phyloP scores from a whole-genome alignment of 2,329 filamentous ascomycete genomes.

The Didymella arachidicola region DNA sequence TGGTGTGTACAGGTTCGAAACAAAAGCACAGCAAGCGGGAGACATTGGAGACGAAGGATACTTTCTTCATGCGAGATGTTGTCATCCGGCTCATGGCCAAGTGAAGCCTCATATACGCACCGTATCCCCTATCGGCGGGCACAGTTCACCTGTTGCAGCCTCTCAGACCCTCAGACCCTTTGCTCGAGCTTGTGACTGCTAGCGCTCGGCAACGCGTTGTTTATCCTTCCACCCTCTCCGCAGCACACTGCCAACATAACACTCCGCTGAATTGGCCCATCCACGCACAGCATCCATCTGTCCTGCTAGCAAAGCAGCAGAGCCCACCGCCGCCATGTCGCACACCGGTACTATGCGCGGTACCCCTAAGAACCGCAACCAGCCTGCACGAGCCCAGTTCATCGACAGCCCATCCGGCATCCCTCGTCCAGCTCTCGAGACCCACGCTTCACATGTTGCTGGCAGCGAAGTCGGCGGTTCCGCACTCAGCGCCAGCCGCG shows the following conservation, averaged over 20 bases:
- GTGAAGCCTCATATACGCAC: conserved; percentile 8
- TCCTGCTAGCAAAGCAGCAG: conserved; percentile 27
- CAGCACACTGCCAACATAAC: conserved; percentile 11
- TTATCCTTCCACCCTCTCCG: conserved; percentile 8
- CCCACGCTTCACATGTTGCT: conserved; percentile 54
- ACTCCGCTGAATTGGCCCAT: conserved; percentile 8
- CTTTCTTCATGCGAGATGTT: background rate
- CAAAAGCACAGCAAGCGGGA: background rate
- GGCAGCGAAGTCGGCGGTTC: conserved; percentile 68
- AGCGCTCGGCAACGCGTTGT: conserved; percentile 21
- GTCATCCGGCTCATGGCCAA: background rate
- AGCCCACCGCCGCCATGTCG: conserved; percentile 59
- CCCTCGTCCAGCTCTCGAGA: conserved; percentile 75
- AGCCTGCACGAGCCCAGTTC: conserved; percentile 49
- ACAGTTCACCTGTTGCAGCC: conserved; percentile 15
- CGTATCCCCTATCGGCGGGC: conserved; percentile 8
- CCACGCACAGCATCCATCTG: conserved; percentile 13
- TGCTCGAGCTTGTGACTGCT: conserved; percentile 19
- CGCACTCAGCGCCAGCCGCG: conserved; percentile 88
- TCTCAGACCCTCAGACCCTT: background rate
- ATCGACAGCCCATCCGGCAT: conserved; percentile 75
- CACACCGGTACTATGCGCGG: conserved; percentile 71
- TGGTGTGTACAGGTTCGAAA: conserved; percentile 7
- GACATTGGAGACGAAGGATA: background rate
- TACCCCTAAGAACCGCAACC: conserved; percentile 71